Conservation (phyloP, 306 rosid genomes). For the Lathyrus sativus region DNA sequence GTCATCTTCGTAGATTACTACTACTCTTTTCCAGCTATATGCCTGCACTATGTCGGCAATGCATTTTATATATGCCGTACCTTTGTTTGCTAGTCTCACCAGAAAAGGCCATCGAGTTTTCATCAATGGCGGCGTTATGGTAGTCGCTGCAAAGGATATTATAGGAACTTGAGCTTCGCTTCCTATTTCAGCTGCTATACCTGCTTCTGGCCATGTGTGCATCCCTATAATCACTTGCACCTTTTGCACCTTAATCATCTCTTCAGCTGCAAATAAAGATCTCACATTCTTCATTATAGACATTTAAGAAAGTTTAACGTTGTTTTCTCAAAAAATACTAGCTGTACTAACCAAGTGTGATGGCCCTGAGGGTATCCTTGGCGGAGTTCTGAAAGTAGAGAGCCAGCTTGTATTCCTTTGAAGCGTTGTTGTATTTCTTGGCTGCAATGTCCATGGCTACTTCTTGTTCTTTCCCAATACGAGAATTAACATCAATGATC, state of each 20-base stretch:
- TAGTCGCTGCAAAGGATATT: conserved; percentile 56
- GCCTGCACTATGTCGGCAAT: conserved; percentile 48
- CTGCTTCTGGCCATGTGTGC: conserved; percentile 61
- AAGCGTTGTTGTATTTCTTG: conserved; percentile 38
- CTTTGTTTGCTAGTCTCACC: conserved; percentile 47
- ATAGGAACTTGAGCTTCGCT: conserved; percentile 50
- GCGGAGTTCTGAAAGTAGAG: conserved; percentile 36
- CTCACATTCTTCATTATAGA: conserved; percentile 1
- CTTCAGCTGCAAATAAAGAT: conserved; percentile 47
- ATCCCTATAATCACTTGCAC: conserved; percentile 58
- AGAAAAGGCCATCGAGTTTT: conserved; percentile 55
- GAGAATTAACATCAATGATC: conserved; percentile 45
- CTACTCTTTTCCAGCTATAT: conserved; percentile 53
- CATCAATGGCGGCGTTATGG: conserved; percentile 46
- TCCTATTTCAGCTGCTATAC: conserved; percentile 59
- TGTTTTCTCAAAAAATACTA: neutral
- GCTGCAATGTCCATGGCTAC: conserved; percentile 50
- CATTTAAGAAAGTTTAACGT: neutral
- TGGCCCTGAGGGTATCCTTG: conserved; percentile 29
- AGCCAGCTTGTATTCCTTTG: conserved; percentile 43
- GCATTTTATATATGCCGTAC: conserved; percentile 42
- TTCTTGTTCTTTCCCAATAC: conserved; percentile 55
- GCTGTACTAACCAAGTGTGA: conserved; percentile 43
- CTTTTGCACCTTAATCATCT: conserved; percentile 43
- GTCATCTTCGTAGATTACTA: conserved; percentile 59